Conservation (phyloP, 768 basidiomycete genomes). For the Gloeopeniophorella convolvens region DNA sequence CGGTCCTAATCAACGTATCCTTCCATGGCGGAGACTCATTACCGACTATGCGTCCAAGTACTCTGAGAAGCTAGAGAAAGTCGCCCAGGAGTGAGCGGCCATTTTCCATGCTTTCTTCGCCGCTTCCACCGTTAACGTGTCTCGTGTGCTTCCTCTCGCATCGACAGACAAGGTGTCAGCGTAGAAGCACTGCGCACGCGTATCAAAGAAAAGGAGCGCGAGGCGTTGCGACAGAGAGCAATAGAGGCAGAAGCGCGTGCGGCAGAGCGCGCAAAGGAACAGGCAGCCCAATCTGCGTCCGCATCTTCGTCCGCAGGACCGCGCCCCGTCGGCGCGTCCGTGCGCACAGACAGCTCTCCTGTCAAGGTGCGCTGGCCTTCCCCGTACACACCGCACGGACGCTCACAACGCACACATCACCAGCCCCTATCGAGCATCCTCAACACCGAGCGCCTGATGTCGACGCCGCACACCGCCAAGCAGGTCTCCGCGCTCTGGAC, state of each 20-base stretch:
- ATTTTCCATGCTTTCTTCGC: conserved; percentile 8
- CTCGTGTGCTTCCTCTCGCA: neutral
- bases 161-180: conserved; percentile 8
- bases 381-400: neutral
- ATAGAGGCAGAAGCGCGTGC: conserved; percentile 18
- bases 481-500: conserved; percentile 85
- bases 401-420: conserved; percentile 2
- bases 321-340: conserved; percentile 9
- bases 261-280: neutral
- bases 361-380: conserved; percentile 42
- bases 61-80: conserved; percentile 57
- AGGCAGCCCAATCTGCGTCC: conserved; percentile 12
- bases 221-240: conserved; percentile 7
- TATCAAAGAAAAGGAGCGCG: conserved; percentile 7
- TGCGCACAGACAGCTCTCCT: conserved; percentile 60
- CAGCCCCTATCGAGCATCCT: conserved; percentile 80
- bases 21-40: neutral
- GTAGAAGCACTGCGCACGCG: conserved; percentile 13
- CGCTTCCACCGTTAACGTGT: conserved; percentile 1
- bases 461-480: conserved; percentile 59
- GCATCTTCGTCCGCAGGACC: conserved; percentile 8
- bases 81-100: conserved; percentile 55
- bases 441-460: conserved; percentile 63
- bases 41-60: conserved; percentile 48
- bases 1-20: no score